Base-by-base conservation (phyloP, 164 flowering plant genomes). In the Umbellularia californica region DNA sequence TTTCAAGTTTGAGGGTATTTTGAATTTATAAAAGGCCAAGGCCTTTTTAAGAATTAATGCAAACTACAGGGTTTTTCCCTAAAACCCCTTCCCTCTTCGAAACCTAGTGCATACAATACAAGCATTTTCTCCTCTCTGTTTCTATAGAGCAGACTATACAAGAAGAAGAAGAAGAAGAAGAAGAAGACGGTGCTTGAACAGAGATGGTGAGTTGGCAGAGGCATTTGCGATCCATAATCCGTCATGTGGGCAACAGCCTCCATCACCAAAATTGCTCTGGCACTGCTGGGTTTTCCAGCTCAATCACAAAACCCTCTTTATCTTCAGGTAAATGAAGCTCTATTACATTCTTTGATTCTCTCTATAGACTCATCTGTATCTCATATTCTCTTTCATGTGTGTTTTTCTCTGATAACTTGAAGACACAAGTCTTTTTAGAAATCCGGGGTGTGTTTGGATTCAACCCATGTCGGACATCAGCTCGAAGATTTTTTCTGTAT, bases 201-300 rank as follows among this genome's bases (percentile, higher is more conserved):
- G 47, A 41, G 47, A 65, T 65, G 68, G 68, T 65, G 68, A 20
- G 68, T 65, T 65, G 68, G 68, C 35, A 28, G 68, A 65, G 68
- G 68, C 68, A 65, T 65, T 65, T 65, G 14, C 68, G 27, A 25
- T 65, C 68, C 17, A 65, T 65, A 23, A 25, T 25, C 68, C 68
- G 68, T 24, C 28, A 28, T 25, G 17, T 65, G 5, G 68, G 68
- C 68, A 65, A 65, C 27, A 65, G 19, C 68, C 5, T 23, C 47
- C 47, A 5, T 3, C 68, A 25, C 17, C 68, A 17, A 28, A 23
- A 12, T 65, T 15, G 15, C 30, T 23, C 68, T 65, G 35, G 6
- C 5, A 14, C 17, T 25, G 68, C 24, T 23, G 68, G 27, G 24
- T 25, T n/a, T 65, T 65, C 68, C 13, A 13, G 30, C 30, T 14